Evolutionary conservation across 2,329 filamentous ascomycete species (phyloP), one percentile per base, ranked within the genome.

Genomic region (Trichoderma semiorbis): DNA sequence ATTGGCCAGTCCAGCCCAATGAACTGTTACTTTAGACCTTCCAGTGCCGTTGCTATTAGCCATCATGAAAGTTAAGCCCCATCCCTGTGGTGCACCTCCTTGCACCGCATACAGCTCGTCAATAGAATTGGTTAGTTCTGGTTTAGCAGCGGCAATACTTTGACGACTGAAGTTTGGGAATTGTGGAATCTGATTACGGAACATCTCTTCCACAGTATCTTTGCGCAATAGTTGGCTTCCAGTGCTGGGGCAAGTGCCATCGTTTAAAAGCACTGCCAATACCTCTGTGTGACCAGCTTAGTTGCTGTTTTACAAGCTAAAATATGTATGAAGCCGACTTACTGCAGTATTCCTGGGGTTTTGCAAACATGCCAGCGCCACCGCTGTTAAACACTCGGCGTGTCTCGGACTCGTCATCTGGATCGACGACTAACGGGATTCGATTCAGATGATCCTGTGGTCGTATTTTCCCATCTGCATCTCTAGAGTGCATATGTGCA

Each of bases 291-390:
- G 14, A 3, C 14, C 1, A 10, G 4, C 28, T 69, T 14, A 69
- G 65, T 21, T n/a, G 4, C 36, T 14, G 24, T 3, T 50, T 28
- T 50, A 16, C n/a, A 12, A n/a, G 28, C 7, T 7, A 7, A 36
- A 21, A 11, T 26, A 32, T 24, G n/a, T 39, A 39, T 39, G 16
- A 47, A 14, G n/a, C 3, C 32, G 21, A 26, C 67, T 69, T 62
- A 69, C 67, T 69, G 39, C 67, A 69, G 10, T 62, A 69, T 62
- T 69, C 66, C 36, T 69, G 66, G 12, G 66, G 66, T 16, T 21
- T 62, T 16, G 28, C 66, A 62, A 61, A 69, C 39, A 69, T 28
- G 26, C 66, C 66, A 18, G 57, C 67, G n/a, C 67, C 67, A 12
- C 67, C 57, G 7, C 67, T 69, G n/a, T 69, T 62, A 32, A 69